Evolutionary conservation across 225 moss, liverwort and hornwort species (phyloP).

Genomic region (Straminergon stramineum): DNA sequence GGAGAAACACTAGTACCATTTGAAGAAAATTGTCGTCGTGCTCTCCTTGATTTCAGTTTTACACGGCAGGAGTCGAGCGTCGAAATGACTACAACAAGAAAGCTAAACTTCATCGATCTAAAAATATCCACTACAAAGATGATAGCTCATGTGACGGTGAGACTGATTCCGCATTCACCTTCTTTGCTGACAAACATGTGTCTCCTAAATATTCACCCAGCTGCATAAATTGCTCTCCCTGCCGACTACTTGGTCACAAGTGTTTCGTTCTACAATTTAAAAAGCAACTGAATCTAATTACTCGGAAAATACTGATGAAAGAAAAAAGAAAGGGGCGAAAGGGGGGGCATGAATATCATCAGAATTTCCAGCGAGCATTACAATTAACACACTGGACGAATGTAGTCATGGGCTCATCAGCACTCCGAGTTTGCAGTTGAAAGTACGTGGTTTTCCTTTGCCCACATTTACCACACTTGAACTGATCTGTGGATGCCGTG

Average conservation of each 20-base stretch:
- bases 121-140: background rate
- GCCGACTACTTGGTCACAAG: background rate
- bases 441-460: constrained; percentile 85
- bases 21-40: background rate
- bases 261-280: background rate
- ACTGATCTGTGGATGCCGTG: constrained; percentile 82
- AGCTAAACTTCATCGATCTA: background rate
- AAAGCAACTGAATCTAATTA: background rate
- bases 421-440: constrained; percentile 95
- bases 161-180: background rate
- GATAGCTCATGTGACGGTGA: background rate
- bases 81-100: constrained; percentile 7
- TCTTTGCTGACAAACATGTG: background rate
- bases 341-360: background rate
- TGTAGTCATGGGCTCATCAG: constrained; percentile 99
- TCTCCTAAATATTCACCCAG: constrained; percentile 5
- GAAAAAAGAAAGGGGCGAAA: background rate
- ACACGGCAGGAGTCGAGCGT: constrained; percentile 10
- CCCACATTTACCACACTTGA: constrained; percentile 78
- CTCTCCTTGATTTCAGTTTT: background rate
- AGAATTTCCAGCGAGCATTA: constrained; percentile 83
- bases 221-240: constrained; percentile 5
- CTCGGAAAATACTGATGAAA: background rate
- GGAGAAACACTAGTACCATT: background rate
- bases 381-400: constrained; percentile 86